Percentiles rank a stretch among this genome's conserved stretches.
phyloP scores from a whole-genome alignment of 1,284 basidiomycete species.

The Ganoderma meredithae region DNA sequence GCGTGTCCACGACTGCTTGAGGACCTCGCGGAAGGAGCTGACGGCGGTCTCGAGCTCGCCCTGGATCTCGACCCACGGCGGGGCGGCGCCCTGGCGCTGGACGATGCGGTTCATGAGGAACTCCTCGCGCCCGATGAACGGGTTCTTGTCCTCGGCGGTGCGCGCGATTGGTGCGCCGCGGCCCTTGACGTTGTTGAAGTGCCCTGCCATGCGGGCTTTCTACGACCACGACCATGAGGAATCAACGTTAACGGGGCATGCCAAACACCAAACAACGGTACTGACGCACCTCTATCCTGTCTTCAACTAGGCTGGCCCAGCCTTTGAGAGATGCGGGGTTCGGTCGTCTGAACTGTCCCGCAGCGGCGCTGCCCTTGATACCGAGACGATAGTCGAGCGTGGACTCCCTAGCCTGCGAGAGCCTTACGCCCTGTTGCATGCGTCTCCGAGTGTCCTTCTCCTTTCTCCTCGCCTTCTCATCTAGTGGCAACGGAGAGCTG shows the following conservation, averaged over 20 bases:
- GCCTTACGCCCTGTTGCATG: constrained; percentile 58
- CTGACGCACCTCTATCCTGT: constrained; percentile 74
- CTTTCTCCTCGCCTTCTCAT: constrained; percentile 58
- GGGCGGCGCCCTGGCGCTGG: constrained; percentile 83
- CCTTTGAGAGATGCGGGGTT: constrained; percentile 75
- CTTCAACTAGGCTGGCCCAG: constrained; percentile 81
- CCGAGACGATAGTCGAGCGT: constrained; percentile 79
- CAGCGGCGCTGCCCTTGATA: constrained; percentile 48
- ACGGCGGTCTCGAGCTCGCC: constrained; percentile 66
- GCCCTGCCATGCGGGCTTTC: constrained; percentile 73
- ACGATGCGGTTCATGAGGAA: constrained; percentile 92
- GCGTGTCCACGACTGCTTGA: constrained; percentile 73
- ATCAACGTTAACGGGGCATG: neutral
- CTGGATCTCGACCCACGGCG: constrained; percentile 93
- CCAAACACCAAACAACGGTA: neutral
- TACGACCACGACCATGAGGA: constrained; percentile 37
- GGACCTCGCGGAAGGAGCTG: constrained; percentile 66
- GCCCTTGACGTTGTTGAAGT: constrained; percentile 78
- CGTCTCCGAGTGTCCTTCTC: constrained; percentile 62
- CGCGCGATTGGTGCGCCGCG: constrained; percentile 74
- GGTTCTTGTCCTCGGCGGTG: constrained; percentile 77
- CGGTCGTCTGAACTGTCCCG: constrained; percentile 44
- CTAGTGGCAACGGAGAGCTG: constrained; percentile 46
- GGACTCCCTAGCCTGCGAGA: constrained; percentile 74
- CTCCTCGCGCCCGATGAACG: constrained; percentile 81